Conservation (phyloP, 495 filamentous ascomycete genomes). For the Entonaema liquescens region DNA sequence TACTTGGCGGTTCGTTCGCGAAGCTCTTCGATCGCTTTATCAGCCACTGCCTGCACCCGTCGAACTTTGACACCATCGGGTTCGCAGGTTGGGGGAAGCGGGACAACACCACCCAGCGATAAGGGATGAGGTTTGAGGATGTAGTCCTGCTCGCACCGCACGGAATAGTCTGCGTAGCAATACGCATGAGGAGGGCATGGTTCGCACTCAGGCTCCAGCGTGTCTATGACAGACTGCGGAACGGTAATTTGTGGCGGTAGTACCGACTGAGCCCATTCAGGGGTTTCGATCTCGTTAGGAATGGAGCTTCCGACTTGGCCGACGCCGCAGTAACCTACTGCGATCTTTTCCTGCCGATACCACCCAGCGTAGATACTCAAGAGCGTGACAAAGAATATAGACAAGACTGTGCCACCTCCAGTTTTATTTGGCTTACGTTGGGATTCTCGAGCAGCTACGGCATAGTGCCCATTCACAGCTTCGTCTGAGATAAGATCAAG, state of each 20-base stretch:
- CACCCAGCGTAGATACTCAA: conserved; percentile 77
- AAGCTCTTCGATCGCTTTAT: conserved; percentile 87
- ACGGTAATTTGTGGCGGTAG: conserved; percentile 47
- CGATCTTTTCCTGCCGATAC: conserved; percentile 93
- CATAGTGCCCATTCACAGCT: conserved; percentile 49
- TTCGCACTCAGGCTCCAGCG: conserved; percentile 85
- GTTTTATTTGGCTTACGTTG: conserved; percentile 37
- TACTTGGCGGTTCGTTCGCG: conserved; percentile 85
- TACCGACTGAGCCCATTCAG: conserved; percentile 52
- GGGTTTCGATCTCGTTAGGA: conserved; percentile 54
- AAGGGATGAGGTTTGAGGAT: conserved; percentile 85
- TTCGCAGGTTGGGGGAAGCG: conserved; percentile 91
- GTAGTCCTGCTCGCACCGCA: conserved; percentile 86
- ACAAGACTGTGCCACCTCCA: conserved; percentile 63
- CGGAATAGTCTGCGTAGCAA: conserved; percentile 80
- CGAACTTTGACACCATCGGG: conserved; percentile 92
- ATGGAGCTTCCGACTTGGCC: conserved; percentile 61
- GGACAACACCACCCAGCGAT: conserved; percentile 79
- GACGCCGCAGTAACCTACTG: conserved; percentile 92
- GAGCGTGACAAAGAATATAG: conserved; percentile 70
- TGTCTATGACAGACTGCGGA: conserved; percentile 70
- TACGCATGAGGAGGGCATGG: conserved; percentile 91
- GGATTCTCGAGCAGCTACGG: conserved; percentile 36
- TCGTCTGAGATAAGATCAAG: conserved; percentile 74
- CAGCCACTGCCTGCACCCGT: conserved; percentile 83